Conservation (phyloP, 169 alveolate species). For the Plasmodium gallinaceum region DNA sequence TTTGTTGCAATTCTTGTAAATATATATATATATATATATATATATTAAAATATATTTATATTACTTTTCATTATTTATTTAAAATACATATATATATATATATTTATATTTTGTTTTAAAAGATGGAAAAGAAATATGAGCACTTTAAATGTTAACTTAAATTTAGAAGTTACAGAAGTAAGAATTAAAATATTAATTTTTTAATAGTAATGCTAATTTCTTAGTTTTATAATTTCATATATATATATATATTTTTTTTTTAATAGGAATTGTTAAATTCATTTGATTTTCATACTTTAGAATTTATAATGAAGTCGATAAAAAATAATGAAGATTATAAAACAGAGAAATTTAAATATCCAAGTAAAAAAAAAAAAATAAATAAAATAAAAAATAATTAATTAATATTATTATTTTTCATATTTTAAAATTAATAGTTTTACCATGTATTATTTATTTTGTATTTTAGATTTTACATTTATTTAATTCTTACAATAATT, state of each 20-base stretch:
- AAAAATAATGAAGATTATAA: slow-evolving; percentile 70
- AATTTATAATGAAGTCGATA: slow-evolving; percentile 40
- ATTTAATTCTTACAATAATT: too few relatives aligned
- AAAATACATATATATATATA: background rate
- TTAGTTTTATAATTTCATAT: background rate
- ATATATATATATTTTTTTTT: background rate
- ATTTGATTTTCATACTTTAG: slow-evolving; percentile 58
- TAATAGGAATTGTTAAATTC: slow-evolving; percentile 52
- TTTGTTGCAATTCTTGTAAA: slow-evolving; percentile 41
- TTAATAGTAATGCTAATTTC: background rate
- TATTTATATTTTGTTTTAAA: background rate
- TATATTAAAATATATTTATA: background rate
- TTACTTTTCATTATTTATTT: background rate
- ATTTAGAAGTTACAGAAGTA: slow-evolving; percentile 55
- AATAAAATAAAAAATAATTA: background rate
- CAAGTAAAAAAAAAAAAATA: slow-evolving; percentile 30
- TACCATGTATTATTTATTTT: slow-evolving; percentile 9
- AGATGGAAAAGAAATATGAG: slow-evolving; percentile 74
- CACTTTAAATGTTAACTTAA: slow-evolving; percentile 20
- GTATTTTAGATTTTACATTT: background rate
- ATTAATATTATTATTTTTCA: too few relatives aligned
- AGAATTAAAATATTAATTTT: background rate
- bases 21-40: too few relatives aligned
- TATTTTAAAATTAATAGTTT: background rate
- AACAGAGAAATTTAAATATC: slow-evolving; percentile 64